These are phyloP conservation scores for Aspergillus sp. DNA, from an alignment of 2,329 filamentous ascomycete genomes.

Conservation along the genomic window DNA sequence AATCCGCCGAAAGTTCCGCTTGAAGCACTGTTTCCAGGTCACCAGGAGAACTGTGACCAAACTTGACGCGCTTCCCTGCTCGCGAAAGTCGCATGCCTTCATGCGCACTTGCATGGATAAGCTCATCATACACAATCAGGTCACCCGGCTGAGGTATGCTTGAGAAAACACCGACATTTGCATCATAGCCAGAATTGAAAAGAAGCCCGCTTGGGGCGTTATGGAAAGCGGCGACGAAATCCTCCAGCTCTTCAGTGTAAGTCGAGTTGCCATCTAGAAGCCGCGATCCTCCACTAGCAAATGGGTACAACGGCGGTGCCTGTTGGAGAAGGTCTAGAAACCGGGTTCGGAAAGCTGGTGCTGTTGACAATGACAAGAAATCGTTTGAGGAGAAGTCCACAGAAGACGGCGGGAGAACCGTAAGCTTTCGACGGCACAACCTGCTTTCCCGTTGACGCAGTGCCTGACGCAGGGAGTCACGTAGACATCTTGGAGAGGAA, in stretches of 20 bases:
- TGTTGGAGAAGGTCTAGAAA: constrained; percentile 51
- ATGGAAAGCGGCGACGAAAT: constrained; percentile 61
- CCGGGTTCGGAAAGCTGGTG: constrained; percentile 45
- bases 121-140: constrained; percentile 69
- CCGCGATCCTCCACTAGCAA: constrained; percentile 61
- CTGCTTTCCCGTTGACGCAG: constrained; percentile 43
- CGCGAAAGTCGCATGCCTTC: constrained; percentile 71
- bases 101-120: constrained; percentile 75
- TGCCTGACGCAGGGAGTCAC: constrained; percentile 30
- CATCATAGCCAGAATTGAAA: constrained; percentile 66
- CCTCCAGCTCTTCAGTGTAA: constrained; percentile 61
- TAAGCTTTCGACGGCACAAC: constrained; percentile 49
- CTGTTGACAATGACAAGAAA: constrained; percentile 60
- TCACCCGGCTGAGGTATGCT: constrained; percentile 62
- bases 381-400: constrained; percentile 67
- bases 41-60: constrained; percentile 49
- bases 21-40: constrained; percentile 41
- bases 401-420: constrained; percentile 42
- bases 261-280: constrained; percentile 65
- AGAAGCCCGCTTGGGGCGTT: constrained; percentile 58
- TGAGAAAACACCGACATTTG: constrained; percentile 64
- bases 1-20: constrained; percentile 30
- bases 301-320: constrained; percentile 37
- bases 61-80: constrained; percentile 46
- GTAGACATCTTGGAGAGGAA: constrained; percentile 23